A percentile compares a stretch with the other conserved stretches of the same genome.
These are phyloP conservation scores for Hypsizygus marmoreus DNA, from an alignment of 768 basidiomycete species.

Conservation along the genomic window DNA sequence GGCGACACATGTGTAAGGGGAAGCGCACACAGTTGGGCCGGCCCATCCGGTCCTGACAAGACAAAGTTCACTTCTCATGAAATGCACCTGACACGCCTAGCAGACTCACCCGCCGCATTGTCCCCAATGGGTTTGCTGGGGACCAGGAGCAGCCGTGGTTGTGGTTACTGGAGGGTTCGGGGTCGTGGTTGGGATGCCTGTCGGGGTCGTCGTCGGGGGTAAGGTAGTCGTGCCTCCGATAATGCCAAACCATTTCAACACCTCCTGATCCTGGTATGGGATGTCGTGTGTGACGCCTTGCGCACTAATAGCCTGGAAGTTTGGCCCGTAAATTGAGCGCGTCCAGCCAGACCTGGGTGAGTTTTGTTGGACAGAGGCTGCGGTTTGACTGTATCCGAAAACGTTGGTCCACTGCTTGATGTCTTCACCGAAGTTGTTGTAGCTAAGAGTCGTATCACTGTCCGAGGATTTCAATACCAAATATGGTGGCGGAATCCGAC, in stretches of 20 bases:
- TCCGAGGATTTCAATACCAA: not conserved
- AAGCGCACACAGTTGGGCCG: constrained; percentile 26
- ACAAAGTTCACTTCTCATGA: not conserved
- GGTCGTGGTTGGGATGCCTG: constrained; percentile 18
- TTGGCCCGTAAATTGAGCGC: constrained; percentile 44
- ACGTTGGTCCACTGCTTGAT: constrained; percentile 61
- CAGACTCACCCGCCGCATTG: constrained; percentile 14
- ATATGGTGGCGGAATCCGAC: not conserved
- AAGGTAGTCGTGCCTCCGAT: constrained; percentile 21
- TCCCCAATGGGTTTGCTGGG: constrained; percentile 14
- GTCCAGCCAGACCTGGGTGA: constrained; percentile 47
- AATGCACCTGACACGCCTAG: too few species aligned
- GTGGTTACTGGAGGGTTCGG: constrained; percentile 16
- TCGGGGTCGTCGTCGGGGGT: constrained; percentile 14
- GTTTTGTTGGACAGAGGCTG: constrained; percentile 39
- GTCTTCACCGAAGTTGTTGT: constrained; percentile 50
- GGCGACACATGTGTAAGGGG: constrained; percentile 23
- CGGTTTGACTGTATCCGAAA: constrained; percentile 45
- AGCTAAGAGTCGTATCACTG: constrained; percentile 53
- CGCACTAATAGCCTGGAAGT: constrained; percentile 47
- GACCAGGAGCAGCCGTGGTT: constrained; percentile 7
- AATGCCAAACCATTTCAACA: constrained; percentile 47
- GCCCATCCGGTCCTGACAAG: constrained; percentile 31
- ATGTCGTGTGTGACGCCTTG: constrained; percentile 49
- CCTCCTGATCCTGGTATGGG: constrained; percentile 44